These are phyloP conservation scores for Ustulina deusta DNA, from an alignment of 2,329 filamentous ascomycete species.

Conservation along the genomic window DNA sequence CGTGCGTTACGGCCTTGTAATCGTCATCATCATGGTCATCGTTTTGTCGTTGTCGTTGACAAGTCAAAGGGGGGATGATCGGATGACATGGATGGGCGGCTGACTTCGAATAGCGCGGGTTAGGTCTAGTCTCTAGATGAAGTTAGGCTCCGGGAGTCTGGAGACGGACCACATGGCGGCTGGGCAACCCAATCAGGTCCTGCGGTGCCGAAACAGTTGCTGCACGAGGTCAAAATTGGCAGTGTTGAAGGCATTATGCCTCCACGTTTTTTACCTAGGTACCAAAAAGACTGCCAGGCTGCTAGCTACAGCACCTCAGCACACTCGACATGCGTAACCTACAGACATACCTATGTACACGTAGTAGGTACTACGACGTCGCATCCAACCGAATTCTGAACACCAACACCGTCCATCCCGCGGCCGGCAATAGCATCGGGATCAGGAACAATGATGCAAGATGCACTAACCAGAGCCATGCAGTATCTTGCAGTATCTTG, in stretches of 20 bases:
- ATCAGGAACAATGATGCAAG: constrained; percentile 3
- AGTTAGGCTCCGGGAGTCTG: constrained; percentile 14
- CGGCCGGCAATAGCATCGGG: background rate
- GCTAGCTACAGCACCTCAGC: too few relatives aligned
- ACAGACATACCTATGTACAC: background rate
- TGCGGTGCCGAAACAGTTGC: background rate
- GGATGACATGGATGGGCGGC: background rate
- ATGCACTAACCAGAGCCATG: constrained; percentile 14
- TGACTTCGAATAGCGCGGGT: background rate
- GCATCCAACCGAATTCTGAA: too few relatives aligned
- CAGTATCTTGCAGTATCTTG: constrained; percentile 6
- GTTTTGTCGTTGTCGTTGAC: too few relatives aligned
- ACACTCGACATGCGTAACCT: background rate
- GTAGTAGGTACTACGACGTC: too few relatives aligned
- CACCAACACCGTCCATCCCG: too few relatives aligned
- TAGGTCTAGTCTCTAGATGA: background rate
- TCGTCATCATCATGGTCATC: too few relatives aligned
- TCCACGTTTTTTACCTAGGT: too few relatives aligned
- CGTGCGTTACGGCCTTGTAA: too few relatives aligned
- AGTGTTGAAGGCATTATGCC: background rate
- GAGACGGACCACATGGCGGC: constrained; percentile 12
- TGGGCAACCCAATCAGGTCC: constrained; percentile 19
- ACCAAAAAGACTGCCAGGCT: too few relatives aligned
- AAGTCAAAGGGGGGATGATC: constrained; percentile 3
- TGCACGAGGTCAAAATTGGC: background rate